phyloP scores from a whole-genome alignment of 257 asterid genomes.

The Paulownia fortunei region DNA sequence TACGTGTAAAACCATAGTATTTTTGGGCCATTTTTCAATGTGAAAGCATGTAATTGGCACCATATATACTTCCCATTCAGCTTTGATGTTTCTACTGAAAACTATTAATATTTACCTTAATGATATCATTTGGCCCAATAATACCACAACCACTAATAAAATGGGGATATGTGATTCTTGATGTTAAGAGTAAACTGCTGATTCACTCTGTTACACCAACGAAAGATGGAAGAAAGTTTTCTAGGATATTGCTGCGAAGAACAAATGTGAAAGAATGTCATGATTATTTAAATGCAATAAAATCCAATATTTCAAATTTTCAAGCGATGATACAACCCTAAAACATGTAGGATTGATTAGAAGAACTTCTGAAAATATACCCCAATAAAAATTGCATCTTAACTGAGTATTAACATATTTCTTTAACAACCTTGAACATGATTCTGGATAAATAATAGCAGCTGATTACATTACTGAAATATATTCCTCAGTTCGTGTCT shows the following conservation, averaged over 20 bases:
- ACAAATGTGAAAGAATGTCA: too few species aligned
- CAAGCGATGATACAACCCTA: neutral
- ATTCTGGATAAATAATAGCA: too few species aligned
- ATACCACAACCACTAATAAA: neutral
- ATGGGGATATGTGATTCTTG: neutral
- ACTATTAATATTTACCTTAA: neutral
- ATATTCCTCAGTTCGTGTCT: neutral
- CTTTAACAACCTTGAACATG: too few species aligned
- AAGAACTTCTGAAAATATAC: too few species aligned
- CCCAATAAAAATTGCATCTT: too few species aligned
- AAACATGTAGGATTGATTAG: too few species aligned
- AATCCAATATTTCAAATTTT: neutral
- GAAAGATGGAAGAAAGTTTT: too few species aligned
- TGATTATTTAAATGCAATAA: neutral
- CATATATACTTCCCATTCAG: neutral
- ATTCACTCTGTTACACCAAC: neutral
- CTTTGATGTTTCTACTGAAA: neutral
- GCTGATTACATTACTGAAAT: neutral
- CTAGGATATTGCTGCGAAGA: too few species aligned
- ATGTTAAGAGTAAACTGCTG: neutral
- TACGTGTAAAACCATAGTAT: neutral
- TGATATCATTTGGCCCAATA: too few species aligned
- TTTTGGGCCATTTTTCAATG: constrained; percentile 8
- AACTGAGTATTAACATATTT: too few species aligned
- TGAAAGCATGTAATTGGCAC: constrained; percentile 26